Percentiles rank a stretch among this genome's conserved stretches.
Conservation (phyloP, 257 asterid genomes). For the Rubia yunnanensis region DNA sequence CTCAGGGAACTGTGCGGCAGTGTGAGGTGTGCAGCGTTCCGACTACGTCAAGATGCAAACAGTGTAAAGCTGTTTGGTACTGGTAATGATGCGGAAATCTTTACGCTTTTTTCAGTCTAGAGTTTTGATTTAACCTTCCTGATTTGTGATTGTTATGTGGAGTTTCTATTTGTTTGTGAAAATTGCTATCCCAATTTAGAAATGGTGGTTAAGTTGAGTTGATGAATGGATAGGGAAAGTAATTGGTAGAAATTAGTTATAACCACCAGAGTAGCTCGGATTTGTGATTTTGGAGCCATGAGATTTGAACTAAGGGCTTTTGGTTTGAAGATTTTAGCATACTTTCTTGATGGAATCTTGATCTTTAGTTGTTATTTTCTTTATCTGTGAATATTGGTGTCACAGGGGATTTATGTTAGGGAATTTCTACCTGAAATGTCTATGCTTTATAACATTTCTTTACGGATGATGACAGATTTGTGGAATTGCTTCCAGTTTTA, state of each 20-base stretch:
- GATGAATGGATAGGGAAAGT: background rate
- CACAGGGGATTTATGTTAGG: background rate
- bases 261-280: background rate
- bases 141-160: background rate
- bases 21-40: slow-evolving; percentile 65
- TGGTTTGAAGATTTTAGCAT: background rate
- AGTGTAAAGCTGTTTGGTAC: slow-evolving; percentile 70
- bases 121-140: slow-evolving; percentile 1
- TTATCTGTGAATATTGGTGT: background rate
- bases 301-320: background rate
- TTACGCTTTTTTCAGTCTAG: background rate
- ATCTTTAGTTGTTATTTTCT: background rate
- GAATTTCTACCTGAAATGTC: background rate
- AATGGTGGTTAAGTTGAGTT: background rate
- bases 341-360: background rate
- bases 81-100: slow-evolving; percentile 37
- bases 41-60: slow-evolving; percentile 60
- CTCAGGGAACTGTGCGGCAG: slow-evolving; percentile 19
- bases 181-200: background rate
- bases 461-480: background rate
- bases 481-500: background rate
- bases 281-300: background rate
- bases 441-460: background rate
- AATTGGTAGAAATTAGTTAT: background rate
- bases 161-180: background rate